Evolutionary conservation across 306 rosid genomes (phyloP), one percentile per base, ranked within the genome.

Genomic region (Gleditsia sinensis): DNA sequence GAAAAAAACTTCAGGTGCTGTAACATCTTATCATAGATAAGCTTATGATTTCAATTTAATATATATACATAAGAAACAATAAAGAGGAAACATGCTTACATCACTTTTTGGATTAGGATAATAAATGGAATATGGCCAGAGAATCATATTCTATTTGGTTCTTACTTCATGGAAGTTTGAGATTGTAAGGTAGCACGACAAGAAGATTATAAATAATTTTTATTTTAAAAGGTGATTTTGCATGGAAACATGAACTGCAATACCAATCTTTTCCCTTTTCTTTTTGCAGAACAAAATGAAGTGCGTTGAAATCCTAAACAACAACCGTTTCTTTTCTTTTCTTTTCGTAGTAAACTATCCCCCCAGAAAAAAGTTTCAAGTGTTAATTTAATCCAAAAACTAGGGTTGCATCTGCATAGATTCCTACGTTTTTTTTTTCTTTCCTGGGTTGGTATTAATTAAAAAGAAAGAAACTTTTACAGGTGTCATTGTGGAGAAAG

Each of bases 101-200:
- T 73, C 32, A 60, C 66, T 71, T 75, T n/a, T 48, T 61, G 74
- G 76, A 78, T 66, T n/a, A 46, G 42, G 75, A 67, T 57, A 49
- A 42, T 23, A 36, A 61, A 53, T 67, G 62, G 59, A 65, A 78
- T 69, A 58, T 77, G 79, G 39, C 21, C 12, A 37, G 74, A 67
- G 81, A 80, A 78, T 82, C 83, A 54, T 54, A 21, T 67, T 48
- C 65, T 78, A 21, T 84, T 68, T 84, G 84, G 78, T 74, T 80
- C 68, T 79, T 62, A 75, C 65, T 51, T 67, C 79, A 78, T 86
- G 80, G 89, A 73, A 84, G 80, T 82, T 72, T 78, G 89, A 76
- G 82, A 85, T 65, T 80, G 67, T 74, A 43, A 69, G 63, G 77
- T 74, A 74, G 72, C 60, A 62, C 77, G 66, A 55, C 78, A 48